Base-by-base conservation (phyloP, 129 eudicot genomes). In the Artemisia annua region DNA sequence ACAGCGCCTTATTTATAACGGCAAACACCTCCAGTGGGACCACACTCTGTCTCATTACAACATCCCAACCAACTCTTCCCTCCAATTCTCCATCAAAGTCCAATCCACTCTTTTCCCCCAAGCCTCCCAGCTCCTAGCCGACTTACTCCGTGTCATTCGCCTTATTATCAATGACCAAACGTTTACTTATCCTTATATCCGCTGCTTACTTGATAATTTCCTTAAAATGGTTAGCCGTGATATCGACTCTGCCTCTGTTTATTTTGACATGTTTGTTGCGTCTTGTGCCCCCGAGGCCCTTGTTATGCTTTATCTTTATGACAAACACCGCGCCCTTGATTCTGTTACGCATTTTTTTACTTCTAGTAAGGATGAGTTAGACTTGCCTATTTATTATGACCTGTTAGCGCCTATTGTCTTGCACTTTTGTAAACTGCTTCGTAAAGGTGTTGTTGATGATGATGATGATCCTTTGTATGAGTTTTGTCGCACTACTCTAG, bases 1-100 rank as follows among this genome's bases (percentile, higher is more conserved):
- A 18, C 96, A 86, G 12, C n/a, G 96, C 5, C 15, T 91, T 2
- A 71, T 91, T 12, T 91, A 88, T 61, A 52, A 80, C 2, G 90
- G 96, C 3, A 91, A 80, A 77, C 97, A 88, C 84, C 83, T 92
- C 9, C 86, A 85, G 64, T 83, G 79, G 78, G 91, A 92, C 17
- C 83, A 85, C 8, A 63, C 88, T 0, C 30, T 92, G 49, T 64
- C 54, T 0, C 85, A 85, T 7, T 89, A 85, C 28, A 8, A 26
- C 2, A 66, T 92, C n/a, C 66, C 82, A 22, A 83, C 82, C 5
- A 89, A 89, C 22, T 80, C 88, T 1, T 66, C 60, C 0, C 43
- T 92, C 16, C 84, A 86, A 16, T 17, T 92, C 28, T 88, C 85
- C 0, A 93, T 85, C 4, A 68, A 86, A 0, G 79, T 92, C 91